phyloP scores from a whole-genome alignment of 2,329 filamentous ascomycete species.

The Diplodia intermedia region DNA sequence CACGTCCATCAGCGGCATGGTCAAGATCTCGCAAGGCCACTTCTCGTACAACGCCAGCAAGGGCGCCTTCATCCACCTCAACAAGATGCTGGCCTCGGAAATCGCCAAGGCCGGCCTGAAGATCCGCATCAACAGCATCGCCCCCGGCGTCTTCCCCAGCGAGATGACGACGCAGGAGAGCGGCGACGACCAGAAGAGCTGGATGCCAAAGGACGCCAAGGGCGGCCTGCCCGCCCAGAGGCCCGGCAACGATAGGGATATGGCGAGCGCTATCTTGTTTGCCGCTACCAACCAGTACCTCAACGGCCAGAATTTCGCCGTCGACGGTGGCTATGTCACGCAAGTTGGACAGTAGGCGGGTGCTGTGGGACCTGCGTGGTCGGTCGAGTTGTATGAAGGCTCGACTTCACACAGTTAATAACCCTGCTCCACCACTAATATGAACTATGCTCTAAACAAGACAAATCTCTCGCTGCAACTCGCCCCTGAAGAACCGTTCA shows the following conservation, averaged over 20 bases:
- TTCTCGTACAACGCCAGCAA: slow-evolving; percentile 59
- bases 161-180: slow-evolving; percentile 64
- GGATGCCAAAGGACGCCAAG: slow-evolving; percentile 61
- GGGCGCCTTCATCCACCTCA: slow-evolving; percentile 61
- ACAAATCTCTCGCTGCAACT: too few species aligned
- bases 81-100: slow-evolving; percentile 61
- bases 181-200: slow-evolving; percentile 59
- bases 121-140: slow-evolving; percentile 64
- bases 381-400: neutral
- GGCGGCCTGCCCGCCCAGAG: slow-evolving; percentile 56
- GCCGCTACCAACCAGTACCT: slow-evolving; percentile 58
- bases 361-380: neutral
- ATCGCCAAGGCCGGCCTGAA: slow-evolving; percentile 60
- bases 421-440: too few species aligned
- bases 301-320: slow-evolving; percentile 56
- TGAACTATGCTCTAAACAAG: too few species aligned
- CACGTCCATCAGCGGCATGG: slow-evolving; percentile 53
- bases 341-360: slow-evolving; percentile 43
- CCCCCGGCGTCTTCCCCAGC: slow-evolving; percentile 63
- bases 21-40: slow-evolving; percentile 56
- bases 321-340: slow-evolving; percentile 61
- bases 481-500: too few species aligned
- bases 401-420: too few species aligned
- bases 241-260: slow-evolving; percentile 65
- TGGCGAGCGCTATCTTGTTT: slow-evolving; percentile 64